Base-by-base conservation (phyloP, 2,329 filamentous ascomycete genomes). In the Talaromyces sp. region DNA sequence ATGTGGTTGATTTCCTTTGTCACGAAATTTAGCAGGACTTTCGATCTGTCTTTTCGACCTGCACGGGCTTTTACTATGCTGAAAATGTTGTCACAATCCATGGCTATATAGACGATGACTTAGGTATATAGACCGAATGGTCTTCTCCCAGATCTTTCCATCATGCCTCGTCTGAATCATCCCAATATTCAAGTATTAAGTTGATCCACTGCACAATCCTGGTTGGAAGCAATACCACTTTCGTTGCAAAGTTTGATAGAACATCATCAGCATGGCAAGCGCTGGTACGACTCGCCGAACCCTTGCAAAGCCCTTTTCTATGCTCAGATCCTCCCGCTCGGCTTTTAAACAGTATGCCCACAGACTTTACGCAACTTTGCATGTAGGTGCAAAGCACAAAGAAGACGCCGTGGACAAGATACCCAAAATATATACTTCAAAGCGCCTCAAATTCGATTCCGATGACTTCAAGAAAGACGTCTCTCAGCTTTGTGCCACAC, bases 391-490 rank as follows among this genome's bases (percentile, higher is more conserved):
- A 19, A n/a, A n/a, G 7, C 27, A 9, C 49, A 31, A n/a, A 16
- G 27, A 31, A 16, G 27, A n/a, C 27, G 8, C 8, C 24, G 13
- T 52, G 49, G 49, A 52, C 27, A 52, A 33, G 27, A 33, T 16
- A 10, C 8, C 27, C 24, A 52, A 31, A n/a, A 3, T 8, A 3
- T 33, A 52, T 33, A 14, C 27, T 11, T 52, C 49, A 8, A 52
- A 33, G 16, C 8, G 27, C 8, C 49, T 52, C 49, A 52, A 52
- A 11, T 62, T 62, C 35, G 14, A 47, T 62, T 8, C 24, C 33
- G 37, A 33, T 5, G 11, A 37, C 6, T 65, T 65, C 63, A 65
- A 65, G 19, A 22, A 61, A 14, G 63, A 65, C 33, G 58, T 65
- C 27, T 54, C 49, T 11, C 13, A n/a, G 4, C 57, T 65, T 24